Conservation (phyloP, 495 filamentous ascomycete species). For the Choiromyces venosus region DNA sequence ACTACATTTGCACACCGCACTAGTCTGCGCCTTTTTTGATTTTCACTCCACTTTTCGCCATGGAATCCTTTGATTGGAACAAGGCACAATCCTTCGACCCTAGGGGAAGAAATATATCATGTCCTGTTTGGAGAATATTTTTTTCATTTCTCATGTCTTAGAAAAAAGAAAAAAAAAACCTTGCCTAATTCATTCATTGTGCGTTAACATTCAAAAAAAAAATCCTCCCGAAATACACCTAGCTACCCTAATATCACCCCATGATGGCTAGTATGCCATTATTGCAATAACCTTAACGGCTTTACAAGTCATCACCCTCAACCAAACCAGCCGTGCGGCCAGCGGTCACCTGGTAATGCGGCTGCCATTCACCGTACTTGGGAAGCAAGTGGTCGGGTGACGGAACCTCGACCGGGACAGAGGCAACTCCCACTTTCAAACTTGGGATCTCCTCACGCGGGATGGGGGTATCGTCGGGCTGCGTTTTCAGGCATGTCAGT, state of each 20-base stretch:
- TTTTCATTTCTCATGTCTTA: background rate
- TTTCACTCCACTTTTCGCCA: background rate
- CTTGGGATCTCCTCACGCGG: conserved; percentile 27
- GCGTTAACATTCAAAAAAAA: background rate
- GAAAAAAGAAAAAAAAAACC: background rate
- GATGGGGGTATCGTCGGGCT: conserved; percentile 14
- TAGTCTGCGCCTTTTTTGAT: background rate
- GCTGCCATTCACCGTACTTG: conserved; percentile 18
- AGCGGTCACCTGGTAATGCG: conserved; percentile 17
- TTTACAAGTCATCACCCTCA: conserved; percentile 28
- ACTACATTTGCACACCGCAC: background rate
- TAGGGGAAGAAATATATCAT: background rate
- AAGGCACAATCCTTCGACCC: background rate
- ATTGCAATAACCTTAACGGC: background rate
- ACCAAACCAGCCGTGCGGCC: conserved; percentile 24
- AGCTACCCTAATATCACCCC: background rate
- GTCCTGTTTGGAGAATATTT: background rate
- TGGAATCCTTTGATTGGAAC: background rate
- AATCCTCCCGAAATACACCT: background rate
- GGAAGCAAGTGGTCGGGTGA: conserved; percentile 16
- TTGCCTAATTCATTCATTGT: background rate
- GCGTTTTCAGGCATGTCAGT: background rate
- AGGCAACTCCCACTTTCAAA: conserved; percentile 29
- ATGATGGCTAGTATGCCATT: background rate
- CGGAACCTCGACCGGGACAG: conserved; percentile 26